Evolutionary conservation across 208 protist genomes (phyloP), one percentile per base, ranked within the genome.

Genomic region (Trypanosomatidae sp.): DNA sequence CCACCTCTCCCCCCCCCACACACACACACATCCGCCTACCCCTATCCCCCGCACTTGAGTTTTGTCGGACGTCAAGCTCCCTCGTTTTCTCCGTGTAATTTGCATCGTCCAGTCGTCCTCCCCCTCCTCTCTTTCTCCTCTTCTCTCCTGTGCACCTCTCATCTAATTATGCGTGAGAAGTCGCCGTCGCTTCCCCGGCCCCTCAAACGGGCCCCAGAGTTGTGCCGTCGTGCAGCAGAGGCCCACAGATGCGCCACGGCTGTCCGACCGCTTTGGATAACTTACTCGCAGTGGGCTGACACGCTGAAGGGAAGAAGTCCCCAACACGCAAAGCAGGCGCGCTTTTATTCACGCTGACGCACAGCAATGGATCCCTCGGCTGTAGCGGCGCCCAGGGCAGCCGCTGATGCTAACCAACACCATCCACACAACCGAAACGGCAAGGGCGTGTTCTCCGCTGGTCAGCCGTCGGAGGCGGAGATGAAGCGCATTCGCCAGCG

Each of bases 381-480:
- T 10, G 60, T 28, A 65, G 19, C 39, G 33, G 60, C 60, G 3
- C 60, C 6, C 36, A n/a, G 60, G 7, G 28, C 60, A 12, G 8
- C 60, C 15, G 44, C 28, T 22, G 44, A 8, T 7, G 19, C 49
- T 28, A 19, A 46, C 22, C 28, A 56, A 59, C 47, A 19, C 43
- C 12, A 43, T 41, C 66, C 10, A 8, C 66, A 43, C 46, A 56
- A 58, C 33, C 12, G 53, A 28, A 59, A 15, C 28, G 68, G 41
- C 68, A 43, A 62, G 22, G 68, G 25, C 55, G 68, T 15, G 25
- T 30, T 65, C 60, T 65, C 52, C 33, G 66, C 50, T 22, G 36
- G 69, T 30, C 74, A 77, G 58, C 71, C 73, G 43, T 69, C 76
- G 59, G 39, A 50, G 4, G 84, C 87, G 30, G 89, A 91, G 66